A percentile compares a stretch with the other conserved stretches of the same genome.
phyloP scores from a whole-genome alignment of 2,329 filamentous ascomycete species.

The Didymella arachidicola region DNA sequence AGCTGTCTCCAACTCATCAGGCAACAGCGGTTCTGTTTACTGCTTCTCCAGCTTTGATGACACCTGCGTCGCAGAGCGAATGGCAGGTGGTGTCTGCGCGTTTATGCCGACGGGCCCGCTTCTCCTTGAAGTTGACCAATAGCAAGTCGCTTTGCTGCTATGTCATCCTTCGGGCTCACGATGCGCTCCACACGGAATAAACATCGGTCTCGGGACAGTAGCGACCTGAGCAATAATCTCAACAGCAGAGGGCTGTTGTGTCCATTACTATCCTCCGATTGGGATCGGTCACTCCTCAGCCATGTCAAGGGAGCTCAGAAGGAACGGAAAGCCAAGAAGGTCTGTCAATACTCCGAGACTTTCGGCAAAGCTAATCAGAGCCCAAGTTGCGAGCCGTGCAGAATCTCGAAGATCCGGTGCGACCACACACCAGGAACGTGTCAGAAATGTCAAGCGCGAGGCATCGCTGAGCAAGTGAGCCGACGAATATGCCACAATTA shows the following conservation, averaged over 20 bases:
- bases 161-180: slow-evolving; percentile 13
- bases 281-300: slow-evolving; percentile 9
- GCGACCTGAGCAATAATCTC: not conserved
- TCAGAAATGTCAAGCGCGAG: slow-evolving; percentile 44
- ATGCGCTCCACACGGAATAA: slow-evolving; percentile 19
- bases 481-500: not conserved
- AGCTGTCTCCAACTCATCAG: not conserved
- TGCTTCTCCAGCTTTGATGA: not conserved
- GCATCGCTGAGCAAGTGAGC: slow-evolving; percentile 45
- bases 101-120: slow-evolving; percentile 6
- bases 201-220: slow-evolving; percentile 13
- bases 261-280: slow-evolving; percentile 1
- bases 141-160: not conserved
- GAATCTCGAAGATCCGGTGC: slow-evolving; percentile 47
- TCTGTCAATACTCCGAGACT: slow-evolving; percentile 25
- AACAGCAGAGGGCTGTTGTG: slow-evolving; percentile 8
- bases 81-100: not conserved
- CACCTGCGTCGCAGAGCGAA: not conserved
- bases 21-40: slow-evolving; percentile 4
- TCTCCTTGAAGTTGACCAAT: slow-evolving; percentile 2
- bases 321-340: slow-evolving; percentile 48
- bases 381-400: slow-evolving; percentile 48
- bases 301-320: slow-evolving; percentile 40
- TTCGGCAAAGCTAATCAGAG: slow-evolving; percentile 25
- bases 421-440: slow-evolving; percentile 43